Conservation (phyloP, 345 rosid genomes). For the Alliaria petiolata region DNA sequence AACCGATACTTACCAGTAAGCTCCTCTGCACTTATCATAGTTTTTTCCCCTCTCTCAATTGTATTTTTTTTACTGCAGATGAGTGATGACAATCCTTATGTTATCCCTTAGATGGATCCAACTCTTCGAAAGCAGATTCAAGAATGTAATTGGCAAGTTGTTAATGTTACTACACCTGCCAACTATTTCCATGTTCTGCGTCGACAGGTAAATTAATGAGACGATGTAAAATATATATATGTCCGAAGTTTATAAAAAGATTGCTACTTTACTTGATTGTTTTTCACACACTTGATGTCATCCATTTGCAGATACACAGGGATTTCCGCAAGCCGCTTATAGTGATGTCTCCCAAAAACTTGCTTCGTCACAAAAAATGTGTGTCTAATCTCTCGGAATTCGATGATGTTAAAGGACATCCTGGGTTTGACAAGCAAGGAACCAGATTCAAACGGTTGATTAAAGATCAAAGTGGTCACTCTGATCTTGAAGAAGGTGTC, state of each 20-base stretch:
- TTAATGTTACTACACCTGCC: constrained; percentile 84
- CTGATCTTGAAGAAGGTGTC: constrained; percentile 71
- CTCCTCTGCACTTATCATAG: background rate
- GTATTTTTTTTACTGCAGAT: constrained; percentile 36
- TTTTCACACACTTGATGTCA: background rate
- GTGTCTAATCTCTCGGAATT: constrained; percentile 84
- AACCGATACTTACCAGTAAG: no score
- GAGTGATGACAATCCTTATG: constrained; percentile 77
- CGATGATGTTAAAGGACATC: constrained; percentile 88
- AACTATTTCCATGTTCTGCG: constrained; percentile 80
- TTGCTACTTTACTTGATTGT: background rate
- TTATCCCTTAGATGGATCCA: constrained; percentile 80
- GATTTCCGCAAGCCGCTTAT: constrained; percentile 90
- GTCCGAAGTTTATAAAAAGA: no score
- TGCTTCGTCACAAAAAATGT: constrained; percentile 83
- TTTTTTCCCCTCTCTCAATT: background rate
- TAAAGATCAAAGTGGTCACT: constrained; percentile 75
- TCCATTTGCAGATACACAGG: constrained; percentile 67
- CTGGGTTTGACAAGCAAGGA: constrained; percentile 93
- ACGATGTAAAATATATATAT: background rate
- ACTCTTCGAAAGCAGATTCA: constrained; percentile 72
- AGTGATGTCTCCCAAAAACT: constrained; percentile 86
- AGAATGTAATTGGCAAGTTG: constrained; percentile 83
- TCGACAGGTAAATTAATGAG: constrained; percentile 51
- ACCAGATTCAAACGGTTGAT: constrained; percentile 91